phyloP scores from a whole-genome alignment of 306 rosid genomes.

The Citrullus amarus region DNA sequence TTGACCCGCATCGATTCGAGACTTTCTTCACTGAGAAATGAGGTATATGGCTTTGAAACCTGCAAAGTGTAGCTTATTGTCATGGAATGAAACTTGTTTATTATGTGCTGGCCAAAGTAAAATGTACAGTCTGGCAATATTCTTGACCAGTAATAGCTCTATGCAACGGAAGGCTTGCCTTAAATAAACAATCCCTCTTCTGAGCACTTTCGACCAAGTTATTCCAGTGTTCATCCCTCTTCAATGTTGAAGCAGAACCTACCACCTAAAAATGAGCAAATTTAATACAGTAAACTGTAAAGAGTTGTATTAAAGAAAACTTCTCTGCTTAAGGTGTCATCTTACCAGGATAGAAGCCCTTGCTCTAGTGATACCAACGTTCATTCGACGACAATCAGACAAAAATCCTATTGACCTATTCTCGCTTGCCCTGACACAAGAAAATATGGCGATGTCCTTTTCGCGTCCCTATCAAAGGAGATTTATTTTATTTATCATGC shows the following conservation, averaged over 20 bases:
- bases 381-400: slow-evolving; percentile 71
- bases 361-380: slow-evolving; percentile 92
- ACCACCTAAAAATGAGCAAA: slow-evolving; percentile 44
- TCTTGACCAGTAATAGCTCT: neutral
- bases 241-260: slow-evolving; percentile 81
- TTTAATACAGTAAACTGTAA: neutral
- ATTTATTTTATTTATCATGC: neutral
- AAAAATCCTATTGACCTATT: slow-evolving; percentile 64
- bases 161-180: slow-evolving; percentile 31
- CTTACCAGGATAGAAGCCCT: slow-evolving; percentile 79
- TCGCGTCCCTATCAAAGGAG: slow-evolving; percentile 65
- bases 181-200: slow-evolving; percentile 36
- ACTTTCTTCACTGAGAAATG: slow-evolving; percentile 58
- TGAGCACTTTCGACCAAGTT: slow-evolving; percentile 78
- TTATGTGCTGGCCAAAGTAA: neutral
- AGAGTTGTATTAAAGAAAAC: neutral
- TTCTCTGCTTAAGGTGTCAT: neutral
- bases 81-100: neutral
- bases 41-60: slow-evolving; percentile 62
- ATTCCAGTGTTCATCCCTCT: slow-evolving; percentile 59
- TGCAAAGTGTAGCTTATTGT: slow-evolving; percentile 13
- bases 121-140: neutral
- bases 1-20: slow-evolving; percentile 34
- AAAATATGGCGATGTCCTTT: slow-evolving; percentile 79
- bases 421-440: slow-evolving; percentile 83